phyloP scores from a whole-genome alignment of 2,329 filamentous ascomycete genomes.

The Aspergillus eucalypticola region DNA sequence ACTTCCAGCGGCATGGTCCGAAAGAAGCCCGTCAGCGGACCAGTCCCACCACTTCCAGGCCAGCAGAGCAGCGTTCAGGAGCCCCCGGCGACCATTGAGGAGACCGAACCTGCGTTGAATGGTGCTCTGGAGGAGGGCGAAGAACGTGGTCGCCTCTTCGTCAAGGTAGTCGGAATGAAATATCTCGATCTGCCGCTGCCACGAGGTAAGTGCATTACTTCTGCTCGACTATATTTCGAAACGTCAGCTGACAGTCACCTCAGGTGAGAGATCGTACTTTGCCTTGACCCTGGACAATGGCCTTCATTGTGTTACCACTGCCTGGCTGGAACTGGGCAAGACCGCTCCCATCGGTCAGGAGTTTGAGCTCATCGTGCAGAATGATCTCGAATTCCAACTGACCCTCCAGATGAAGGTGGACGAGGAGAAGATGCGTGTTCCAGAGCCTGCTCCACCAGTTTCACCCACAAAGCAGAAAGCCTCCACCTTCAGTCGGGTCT shows the following conservation, averaged over 20 bases:
- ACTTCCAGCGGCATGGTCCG: conserved; percentile 59
- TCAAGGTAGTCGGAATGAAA: conserved; percentile 98
- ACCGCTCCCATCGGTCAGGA: conserved; percentile 96
- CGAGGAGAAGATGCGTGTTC: conserved; percentile 65
- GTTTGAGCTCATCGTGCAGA: conserved; percentile 94
- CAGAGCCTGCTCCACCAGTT: conserved; percentile 37
- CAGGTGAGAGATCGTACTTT: conserved; percentile 90
- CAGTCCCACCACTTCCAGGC: conserved; percentile 80
- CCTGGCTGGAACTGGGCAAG: conserved; percentile 88
- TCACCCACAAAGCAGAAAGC: conserved; percentile 74
- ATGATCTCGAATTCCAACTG: conserved; percentile 97
- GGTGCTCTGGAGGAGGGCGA: conserved; percentile 71
- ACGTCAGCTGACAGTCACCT: conserved; percentile 25
- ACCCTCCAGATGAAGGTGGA: conserved; percentile 94
- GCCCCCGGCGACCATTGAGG: conserved; percentile 63
- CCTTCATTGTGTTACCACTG: conserved; percentile 94
- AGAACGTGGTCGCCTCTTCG: conserved; percentile 88
- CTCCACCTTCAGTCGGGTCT: conserved; percentile 86
- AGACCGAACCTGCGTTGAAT: conserved; percentile 65
- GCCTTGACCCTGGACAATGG: conserved; percentile 97
- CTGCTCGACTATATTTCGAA: neutral
- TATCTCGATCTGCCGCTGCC: conserved; percentile 90
- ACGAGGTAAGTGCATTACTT: conserved; percentile 65
- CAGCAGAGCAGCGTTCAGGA: conserved; percentile 76
- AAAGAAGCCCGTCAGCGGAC: conserved; percentile 62